Percentiles rank a stretch among this genome's conserved stretches.
Conservation (phyloP, 768 basidiomycete species). For the Lactifluus piperatus region DNA sequence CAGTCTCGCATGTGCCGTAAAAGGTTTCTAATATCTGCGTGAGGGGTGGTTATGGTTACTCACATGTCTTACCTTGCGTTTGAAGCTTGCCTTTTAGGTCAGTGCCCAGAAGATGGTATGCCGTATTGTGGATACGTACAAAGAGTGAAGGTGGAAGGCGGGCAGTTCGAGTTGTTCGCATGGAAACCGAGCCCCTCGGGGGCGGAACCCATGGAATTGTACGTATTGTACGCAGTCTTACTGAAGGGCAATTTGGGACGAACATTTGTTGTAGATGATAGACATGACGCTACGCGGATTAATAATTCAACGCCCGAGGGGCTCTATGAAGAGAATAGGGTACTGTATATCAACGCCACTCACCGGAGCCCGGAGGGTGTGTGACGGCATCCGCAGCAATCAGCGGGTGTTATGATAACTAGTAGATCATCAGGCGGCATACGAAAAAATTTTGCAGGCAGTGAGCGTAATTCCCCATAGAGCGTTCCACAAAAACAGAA, state of each 20-base stretch:
- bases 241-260: background rate
- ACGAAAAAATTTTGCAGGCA: no score
- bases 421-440: no score
- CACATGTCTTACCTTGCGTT: background rate
- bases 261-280: background rate
- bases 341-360: no score
- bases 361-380: no score
- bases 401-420: no score
- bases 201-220: background rate
- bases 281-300: background rate
- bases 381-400: no score
- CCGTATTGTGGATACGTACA: conserved; percentile 12
- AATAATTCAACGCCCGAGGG: no score
- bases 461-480: no score
- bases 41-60: conserved; percentile 13
- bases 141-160: background rate
- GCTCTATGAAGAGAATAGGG: no score
- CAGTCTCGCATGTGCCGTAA: conserved; percentile 12
- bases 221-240: background rate
- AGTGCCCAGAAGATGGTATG: conserved; percentile 15
- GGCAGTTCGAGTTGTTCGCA: background rate
- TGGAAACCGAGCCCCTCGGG: background rate
- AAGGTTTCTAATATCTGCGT: conserved; percentile 16
- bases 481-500: no score
- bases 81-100: background rate